Evolutionary conservation across 106 monocot species (phyloP).

Genomic region (Dendrobium huoshanense): DNA sequence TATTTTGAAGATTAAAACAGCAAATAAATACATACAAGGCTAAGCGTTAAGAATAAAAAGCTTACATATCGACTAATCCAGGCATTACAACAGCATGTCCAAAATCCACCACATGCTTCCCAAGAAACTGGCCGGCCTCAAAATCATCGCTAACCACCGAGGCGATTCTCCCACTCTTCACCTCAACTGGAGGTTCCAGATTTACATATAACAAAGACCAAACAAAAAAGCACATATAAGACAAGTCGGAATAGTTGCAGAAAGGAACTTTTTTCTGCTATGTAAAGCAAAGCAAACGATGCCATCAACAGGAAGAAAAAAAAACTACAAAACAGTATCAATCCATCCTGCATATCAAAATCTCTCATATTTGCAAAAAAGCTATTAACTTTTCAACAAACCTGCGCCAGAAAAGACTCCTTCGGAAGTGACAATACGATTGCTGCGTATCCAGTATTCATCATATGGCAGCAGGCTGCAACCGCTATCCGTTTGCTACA

Average conservation of each 20-base stretch:
- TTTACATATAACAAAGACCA: slow-evolving; percentile 2
- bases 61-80: slow-evolving; percentile 92
- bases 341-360: background rate
- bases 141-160: slow-evolving; percentile 43
- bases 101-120: slow-evolving; percentile 51
- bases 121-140: background rate
- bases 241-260: no score
- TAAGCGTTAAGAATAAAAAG: background rate
- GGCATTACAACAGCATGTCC: slow-evolving; percentile 94
- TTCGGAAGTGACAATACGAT: slow-evolving; percentile 73
- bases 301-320: background rate
- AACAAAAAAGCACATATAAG: background rate
- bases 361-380: background rate
- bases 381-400: slow-evolving; percentile 8
- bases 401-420: slow-evolving; percentile 71
- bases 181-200: slow-evolving; percentile 45
- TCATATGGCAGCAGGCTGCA: slow-evolving; percentile 82
- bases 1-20: no score
- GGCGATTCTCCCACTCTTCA: slow-evolving; percentile 62
- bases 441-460: slow-evolving; percentile 70
- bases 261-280: background rate
- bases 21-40: no score
- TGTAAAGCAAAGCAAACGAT: background rate
- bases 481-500: slow-evolving; percentile 29
- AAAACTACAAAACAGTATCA: no score